These are phyloP conservation scores for Torrubiella hemipterigena DNA, from an alignment of 2,329 filamentous ascomycete genomes.

Conservation along the genomic window DNA sequence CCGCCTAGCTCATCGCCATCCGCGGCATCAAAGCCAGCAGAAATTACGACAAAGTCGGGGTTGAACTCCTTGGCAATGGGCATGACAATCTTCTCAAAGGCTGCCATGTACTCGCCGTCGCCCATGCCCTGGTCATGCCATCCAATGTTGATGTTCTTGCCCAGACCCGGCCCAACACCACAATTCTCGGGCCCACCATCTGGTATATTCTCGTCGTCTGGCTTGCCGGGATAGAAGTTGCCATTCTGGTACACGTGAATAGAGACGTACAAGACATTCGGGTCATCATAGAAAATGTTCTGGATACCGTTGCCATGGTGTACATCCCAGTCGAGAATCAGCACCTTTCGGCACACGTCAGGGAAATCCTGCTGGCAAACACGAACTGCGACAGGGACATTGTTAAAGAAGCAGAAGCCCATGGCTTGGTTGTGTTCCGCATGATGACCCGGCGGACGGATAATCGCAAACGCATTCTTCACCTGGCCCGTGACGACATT, in stretches of 20 bases:
- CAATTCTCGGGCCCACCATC: slow-evolving; percentile 51
- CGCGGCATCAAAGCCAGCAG: slow-evolving; percentile 91
- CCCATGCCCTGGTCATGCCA: slow-evolving; percentile 72
- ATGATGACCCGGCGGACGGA: slow-evolving; percentile 89
- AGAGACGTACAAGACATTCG: slow-evolving; percentile 92
- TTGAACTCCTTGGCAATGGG: slow-evolving; percentile 89
- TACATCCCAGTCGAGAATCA: slow-evolving; percentile 88
- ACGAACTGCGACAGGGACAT: slow-evolving; percentile 84
- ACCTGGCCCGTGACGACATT: slow-evolving; percentile 74
- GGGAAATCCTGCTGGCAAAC: slow-evolving; percentile 77
- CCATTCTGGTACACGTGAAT: slow-evolving; percentile 81
- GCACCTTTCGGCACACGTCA: slow-evolving; percentile 69
- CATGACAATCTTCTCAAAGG: slow-evolving; percentile 94
- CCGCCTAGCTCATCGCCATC: slow-evolving; percentile 86
- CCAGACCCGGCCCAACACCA: slow-evolving; percentile 40
- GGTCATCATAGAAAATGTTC: slow-evolving; percentile 89
- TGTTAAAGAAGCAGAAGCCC: slow-evolving; percentile 97
- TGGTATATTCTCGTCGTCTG: slow-evolving; percentile 42
- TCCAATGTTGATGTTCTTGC: slow-evolving; percentile 55
- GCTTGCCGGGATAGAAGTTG: slow-evolving; percentile 68
- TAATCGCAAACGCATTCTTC: slow-evolving; percentile 92
- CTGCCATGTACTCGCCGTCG: slow-evolving; percentile 92
- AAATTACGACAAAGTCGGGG: slow-evolving; percentile 89
- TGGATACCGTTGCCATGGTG: slow-evolving; percentile 85
- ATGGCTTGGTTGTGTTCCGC: slow-evolving; percentile 77